Percentiles rank a stretch among this genome's conserved stretches.
These are phyloP conservation scores for Neurospora sp. DNA, from an alignment of 495 filamentous ascomycete species.

Conservation along the genomic window DNA sequence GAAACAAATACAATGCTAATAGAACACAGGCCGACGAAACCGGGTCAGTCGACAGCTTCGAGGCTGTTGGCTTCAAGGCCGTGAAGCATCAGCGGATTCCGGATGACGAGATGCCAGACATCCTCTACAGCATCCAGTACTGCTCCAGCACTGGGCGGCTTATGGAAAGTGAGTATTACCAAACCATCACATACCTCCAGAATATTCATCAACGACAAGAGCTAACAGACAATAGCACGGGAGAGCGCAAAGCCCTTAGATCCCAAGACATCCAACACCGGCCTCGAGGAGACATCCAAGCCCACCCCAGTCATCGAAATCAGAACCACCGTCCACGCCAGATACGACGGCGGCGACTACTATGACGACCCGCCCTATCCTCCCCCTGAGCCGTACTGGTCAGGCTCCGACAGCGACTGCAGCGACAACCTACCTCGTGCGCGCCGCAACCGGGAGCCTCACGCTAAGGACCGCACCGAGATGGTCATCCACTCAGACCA, in stretches of 20 bases:
- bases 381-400: background rate
- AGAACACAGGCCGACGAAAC: background rate
- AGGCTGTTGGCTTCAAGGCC: constrained; percentile 14
- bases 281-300: background rate
- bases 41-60: constrained; percentile 16
- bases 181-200: background rate
- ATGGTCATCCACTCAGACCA: constrained; percentile 32
- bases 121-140: constrained; percentile 22
- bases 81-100: background rate
- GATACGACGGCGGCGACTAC: background rate
- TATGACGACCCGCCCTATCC: background rate
- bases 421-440: background rate
- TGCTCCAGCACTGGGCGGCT: constrained; percentile 11
- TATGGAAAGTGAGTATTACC: constrained; percentile 16
- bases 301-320: background rate
- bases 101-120: constrained; percentile 22
- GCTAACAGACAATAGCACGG: constrained; percentile 9
- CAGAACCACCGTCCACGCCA: background rate
- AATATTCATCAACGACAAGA: background rate
- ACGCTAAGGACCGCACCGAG: constrained; percentile 12
- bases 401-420: background rate
- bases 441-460: background rate
- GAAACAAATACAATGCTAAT: background rate
- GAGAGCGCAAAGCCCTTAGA: constrained; percentile 22
- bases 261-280: background rate